A percentile compares a stretch with the other conserved stretches of the same genome.
These are phyloP conservation scores for Leptomonas seymouri DNA, from an alignment of 208 protist genomes.

Conservation along the genomic window DNA sequence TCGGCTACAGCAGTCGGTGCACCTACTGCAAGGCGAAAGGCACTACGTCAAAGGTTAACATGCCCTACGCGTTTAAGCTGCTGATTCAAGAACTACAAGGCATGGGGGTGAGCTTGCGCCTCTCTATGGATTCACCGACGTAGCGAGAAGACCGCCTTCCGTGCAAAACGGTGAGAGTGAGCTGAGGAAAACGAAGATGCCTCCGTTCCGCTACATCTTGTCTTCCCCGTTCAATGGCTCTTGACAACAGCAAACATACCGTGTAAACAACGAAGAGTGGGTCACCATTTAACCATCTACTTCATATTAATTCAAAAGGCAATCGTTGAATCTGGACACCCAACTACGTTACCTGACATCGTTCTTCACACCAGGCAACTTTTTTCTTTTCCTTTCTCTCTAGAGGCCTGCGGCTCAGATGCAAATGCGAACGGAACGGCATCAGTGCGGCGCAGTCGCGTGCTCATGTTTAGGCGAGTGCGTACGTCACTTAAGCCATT, in stretches of 20 bases:
- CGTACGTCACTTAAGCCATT: no score
- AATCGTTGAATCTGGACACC: no score
- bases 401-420: no score
- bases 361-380: no score
- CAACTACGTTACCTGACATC: no score
- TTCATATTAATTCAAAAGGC: no score
- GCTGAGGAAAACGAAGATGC: no score
- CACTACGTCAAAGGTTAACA: slow-evolving; percentile 90
- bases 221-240: neutral
- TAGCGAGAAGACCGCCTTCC: neutral
- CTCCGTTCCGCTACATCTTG: neutral
- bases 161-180: neutral
- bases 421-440: no score
- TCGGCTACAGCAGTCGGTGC: slow-evolving; percentile 93
- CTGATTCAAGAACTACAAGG: slow-evolving; percentile 99
- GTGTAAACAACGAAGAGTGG: neutral
- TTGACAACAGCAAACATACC: neutral
- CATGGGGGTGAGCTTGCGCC: slow-evolving; percentile 96
- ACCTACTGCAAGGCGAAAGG: slow-evolving; percentile 93
- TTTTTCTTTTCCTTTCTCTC: no score
- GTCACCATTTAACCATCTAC: no score
- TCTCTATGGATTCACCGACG: slow-evolving; percentile 43
- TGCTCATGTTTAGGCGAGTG: no score
- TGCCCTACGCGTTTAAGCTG: slow-evolving; percentile 99
- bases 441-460: no score